phyloP scores from a whole-genome alignment of 2,329 filamentous ascomycete species.

The Hymenoscyphus salicellus region DNA sequence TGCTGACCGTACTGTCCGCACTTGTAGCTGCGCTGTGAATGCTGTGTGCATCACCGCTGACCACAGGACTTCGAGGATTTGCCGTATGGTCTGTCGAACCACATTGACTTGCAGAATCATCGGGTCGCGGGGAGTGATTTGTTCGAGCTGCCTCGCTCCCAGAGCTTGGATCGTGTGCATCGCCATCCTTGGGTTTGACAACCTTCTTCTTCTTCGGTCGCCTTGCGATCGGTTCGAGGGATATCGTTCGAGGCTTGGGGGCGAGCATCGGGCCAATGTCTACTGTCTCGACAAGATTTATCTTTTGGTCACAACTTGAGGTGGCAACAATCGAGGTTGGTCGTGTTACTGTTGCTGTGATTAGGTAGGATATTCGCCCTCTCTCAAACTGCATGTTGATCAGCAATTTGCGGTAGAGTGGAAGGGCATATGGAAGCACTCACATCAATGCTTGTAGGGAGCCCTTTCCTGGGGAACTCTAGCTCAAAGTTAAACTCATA shows the following conservation, averaged over 20 bases:
- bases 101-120: slow-evolving; percentile 36
- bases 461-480: slow-evolving; percentile 62
- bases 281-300: slow-evolving; percentile 76
- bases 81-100: slow-evolving; percentile 39
- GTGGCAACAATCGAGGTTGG: slow-evolving; percentile 83
- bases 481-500: slow-evolving; percentile 80
- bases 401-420: slow-evolving; percentile 14
- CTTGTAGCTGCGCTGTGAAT: slow-evolving; percentile 70
- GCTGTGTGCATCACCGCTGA: slow-evolving; percentile 57
- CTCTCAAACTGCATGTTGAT: slow-evolving; percentile 74
- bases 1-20: slow-evolving; percentile 55
- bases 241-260: slow-evolving; percentile 79
- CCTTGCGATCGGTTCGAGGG: slow-evolving; percentile 80
- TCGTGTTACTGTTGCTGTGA: slow-evolving; percentile 84
- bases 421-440: slow-evolving; percentile 37
- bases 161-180: slow-evolving; percentile 25
- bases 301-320: slow-evolving; percentile 73
- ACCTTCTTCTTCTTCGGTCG: slow-evolving; percentile 51
- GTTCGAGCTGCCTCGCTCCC: slow-evolving; percentile 24
- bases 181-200: slow-evolving; percentile 25
- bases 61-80: slow-evolving; percentile 46
- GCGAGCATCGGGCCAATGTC: slow-evolving; percentile 74
- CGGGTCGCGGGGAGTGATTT: slow-evolving; percentile 29
- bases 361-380: slow-evolving; percentile 86
- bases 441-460: slow-evolving; percentile 95